Conservation (phyloP, 2,329 filamentous ascomycete genomes). For the Cryphonectria parasitica region DNA sequence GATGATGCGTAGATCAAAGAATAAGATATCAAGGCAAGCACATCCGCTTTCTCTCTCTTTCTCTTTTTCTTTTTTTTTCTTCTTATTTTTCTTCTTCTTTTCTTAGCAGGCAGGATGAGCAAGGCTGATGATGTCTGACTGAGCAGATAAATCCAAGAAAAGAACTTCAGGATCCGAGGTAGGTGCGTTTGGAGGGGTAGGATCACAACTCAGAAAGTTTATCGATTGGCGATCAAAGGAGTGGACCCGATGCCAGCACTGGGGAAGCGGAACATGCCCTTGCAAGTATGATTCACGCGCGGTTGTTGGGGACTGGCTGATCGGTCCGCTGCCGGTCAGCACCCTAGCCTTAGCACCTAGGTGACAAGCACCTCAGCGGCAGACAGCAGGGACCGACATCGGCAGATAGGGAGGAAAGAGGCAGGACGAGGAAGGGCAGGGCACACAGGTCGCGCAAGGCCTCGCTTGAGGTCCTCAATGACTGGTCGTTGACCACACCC, state of each 20-base stretch:
- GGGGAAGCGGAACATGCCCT: not conserved
- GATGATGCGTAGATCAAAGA: not conserved
- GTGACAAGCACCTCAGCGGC: not conserved
- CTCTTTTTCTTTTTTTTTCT: not conserved
- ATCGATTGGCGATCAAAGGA: constrained; percentile 7
- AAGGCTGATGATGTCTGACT: not conserved
- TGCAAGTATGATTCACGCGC: not conserved
- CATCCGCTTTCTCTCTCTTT: too few relatives aligned
- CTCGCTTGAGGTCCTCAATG: constrained; percentile 13
- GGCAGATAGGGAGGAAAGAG: not conserved
- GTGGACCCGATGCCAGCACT: not conserved
- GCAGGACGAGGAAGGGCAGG: not conserved
- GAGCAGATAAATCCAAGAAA: not conserved
- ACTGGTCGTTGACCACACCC: not conserved
- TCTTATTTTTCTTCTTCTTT: constrained; percentile 1
- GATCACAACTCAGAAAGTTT: not conserved
- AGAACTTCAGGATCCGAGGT: constrained; percentile 10
- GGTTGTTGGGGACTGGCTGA: not conserved
- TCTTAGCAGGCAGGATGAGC: not conserved
- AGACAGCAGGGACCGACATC: constrained; percentile 11
- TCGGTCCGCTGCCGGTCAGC: not conserved
- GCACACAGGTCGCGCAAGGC: not conserved
- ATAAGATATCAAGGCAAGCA: not conserved
- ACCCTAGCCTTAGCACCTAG: not conserved
- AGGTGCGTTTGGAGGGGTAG: not conserved